A percentile compares a stretch with the other conserved stretches of the same genome.
phyloP scores from a whole-genome alignment of 2,329 filamentous ascomycete genomes.

The Alternaria gansuensis region DNA sequence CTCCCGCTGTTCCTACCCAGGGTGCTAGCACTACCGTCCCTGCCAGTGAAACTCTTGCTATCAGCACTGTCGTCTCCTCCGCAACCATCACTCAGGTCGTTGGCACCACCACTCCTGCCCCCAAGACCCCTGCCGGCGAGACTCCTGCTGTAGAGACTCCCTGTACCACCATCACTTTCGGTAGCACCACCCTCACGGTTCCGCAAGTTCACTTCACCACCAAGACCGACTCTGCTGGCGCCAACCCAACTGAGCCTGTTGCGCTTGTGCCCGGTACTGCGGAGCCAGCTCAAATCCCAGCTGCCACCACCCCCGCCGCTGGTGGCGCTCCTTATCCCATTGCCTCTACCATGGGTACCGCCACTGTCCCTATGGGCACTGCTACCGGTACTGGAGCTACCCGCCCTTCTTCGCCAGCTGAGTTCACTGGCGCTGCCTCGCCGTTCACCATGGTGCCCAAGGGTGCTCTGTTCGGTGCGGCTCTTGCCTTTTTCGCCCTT shows the following conservation, averaged over 20 bases:
- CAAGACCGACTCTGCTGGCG: slow-evolving; percentile 41
- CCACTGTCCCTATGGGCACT: slow-evolving; percentile 22
- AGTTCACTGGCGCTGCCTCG: slow-evolving; percentile 50
- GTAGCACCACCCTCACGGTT: slow-evolving; percentile 56
- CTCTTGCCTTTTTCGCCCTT: slow-evolving; percentile 47
- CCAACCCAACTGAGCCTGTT: slow-evolving; percentile 44
- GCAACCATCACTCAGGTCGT: not conserved
- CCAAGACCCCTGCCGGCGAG: slow-evolving; percentile 10
- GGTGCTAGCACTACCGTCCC: slow-evolving; percentile 13
- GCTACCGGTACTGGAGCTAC: slow-evolving; percentile 39
- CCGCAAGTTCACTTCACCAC: slow-evolving; percentile 58
- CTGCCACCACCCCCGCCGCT: slow-evolving; percentile 27
- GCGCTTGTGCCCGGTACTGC: slow-evolving; percentile 49
- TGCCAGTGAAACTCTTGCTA: slow-evolving; percentile 16
- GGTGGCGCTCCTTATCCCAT: slow-evolving; percentile 35
- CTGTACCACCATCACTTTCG: slow-evolving; percentile 56
- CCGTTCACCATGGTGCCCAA: slow-evolving; percentile 34
- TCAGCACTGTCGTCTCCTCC: slow-evolving; percentile 4
- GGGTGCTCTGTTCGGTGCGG: slow-evolving; percentile 41
- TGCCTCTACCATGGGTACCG: slow-evolving; percentile 37
- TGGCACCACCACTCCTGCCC: slow-evolving; percentile 8
- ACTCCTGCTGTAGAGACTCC: slow-evolving; percentile 15
- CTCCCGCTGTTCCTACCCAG: slow-evolving; percentile 19
- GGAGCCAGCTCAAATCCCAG: slow-evolving; percentile 43
- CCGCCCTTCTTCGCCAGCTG: slow-evolving; percentile 31